Conservation (phyloP, 108 stramenopile genomes). For the Nannochloropsis gaditana region DNA sequence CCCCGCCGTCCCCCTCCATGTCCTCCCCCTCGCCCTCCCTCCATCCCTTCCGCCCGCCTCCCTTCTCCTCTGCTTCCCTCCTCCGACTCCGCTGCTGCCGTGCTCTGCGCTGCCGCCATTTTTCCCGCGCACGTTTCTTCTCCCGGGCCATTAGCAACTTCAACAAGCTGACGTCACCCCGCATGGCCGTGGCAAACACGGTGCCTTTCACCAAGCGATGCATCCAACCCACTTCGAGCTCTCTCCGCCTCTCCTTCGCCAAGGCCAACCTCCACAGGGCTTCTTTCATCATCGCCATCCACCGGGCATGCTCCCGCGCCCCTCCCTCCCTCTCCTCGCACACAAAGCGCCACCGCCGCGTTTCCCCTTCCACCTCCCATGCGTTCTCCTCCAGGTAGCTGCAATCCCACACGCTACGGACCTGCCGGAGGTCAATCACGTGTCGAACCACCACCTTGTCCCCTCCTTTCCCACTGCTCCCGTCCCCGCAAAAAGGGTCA, state of each 20-base stretch:
- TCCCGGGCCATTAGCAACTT: not conserved
- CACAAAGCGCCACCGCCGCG: not conserved
- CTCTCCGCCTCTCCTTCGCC: not conserved
- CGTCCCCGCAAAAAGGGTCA: not conserved
- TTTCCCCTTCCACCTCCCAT: slow-evolving; percentile 1
- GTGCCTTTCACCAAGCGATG: not conserved
- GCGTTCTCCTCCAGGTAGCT: not conserved
- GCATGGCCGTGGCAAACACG: not conserved
- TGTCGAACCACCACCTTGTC: not conserved
- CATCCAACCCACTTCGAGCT: not conserved
- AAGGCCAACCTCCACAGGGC: not conserved
- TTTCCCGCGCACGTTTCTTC: not conserved
- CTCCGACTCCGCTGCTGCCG: too few species aligned
- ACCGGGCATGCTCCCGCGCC: not conserved
- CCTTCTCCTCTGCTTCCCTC: too few species aligned
- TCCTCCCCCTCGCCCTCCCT: too few species aligned
- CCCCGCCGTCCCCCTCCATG: too few species aligned
- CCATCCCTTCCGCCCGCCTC: too few species aligned
- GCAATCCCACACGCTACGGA: not conserved
- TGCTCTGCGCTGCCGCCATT: too few species aligned
- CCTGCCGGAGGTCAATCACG: not conserved
- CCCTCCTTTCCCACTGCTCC: not conserved
- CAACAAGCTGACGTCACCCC: not conserved
- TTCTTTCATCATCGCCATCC: not conserved
- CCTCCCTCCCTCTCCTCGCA: slow-evolving; percentile 7